Percentiles rank a stretch among this genome's conserved stretches.
These are phyloP conservation scores for Pezicula radicicola DNA, from an alignment of 2,329 filamentous ascomycete species.

Conservation along the genomic window DNA sequence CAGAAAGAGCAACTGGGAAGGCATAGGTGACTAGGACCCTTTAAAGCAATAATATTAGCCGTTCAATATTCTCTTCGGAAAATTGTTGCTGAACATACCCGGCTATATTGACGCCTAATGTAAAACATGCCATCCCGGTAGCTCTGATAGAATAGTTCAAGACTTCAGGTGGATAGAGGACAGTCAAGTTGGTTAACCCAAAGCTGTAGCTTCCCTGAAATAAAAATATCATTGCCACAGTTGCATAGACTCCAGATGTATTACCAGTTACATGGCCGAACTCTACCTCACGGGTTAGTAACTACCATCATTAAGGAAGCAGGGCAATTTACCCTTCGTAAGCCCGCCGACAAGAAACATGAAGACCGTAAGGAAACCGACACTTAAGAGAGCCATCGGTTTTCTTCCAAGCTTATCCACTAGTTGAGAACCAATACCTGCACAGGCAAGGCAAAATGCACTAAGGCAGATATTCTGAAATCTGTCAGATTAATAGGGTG, in stretches of 20 bases:
- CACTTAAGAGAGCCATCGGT: constrained; percentile 35
- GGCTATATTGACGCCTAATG: not conserved
- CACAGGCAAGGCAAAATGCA: constrained; percentile 40
- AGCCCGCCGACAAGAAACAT: constrained; percentile 48
- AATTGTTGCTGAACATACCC: not conserved
- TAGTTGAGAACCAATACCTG: constrained; percentile 38
- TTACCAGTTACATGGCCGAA: not conserved
- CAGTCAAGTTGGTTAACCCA: constrained; percentile 43
- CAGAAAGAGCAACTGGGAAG: not conserved
- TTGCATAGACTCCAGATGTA: constrained; percentile 31
- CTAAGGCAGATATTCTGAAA: constrained; percentile 43
- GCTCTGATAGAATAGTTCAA: not conserved
- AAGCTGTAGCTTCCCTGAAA: constrained; percentile 47
- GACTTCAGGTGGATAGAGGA: constrained; percentile 44
- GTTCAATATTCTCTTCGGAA: not conserved
- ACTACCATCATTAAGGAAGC: not conserved
- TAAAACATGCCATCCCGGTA: not conserved
- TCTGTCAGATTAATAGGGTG: not conserved
- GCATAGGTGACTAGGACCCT: not conserved
- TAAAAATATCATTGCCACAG: constrained; percentile 44
- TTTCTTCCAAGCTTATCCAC: constrained; percentile 40
- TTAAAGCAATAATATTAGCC: no score
- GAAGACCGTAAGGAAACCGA: constrained; percentile 34
- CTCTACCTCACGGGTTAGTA: constrained; percentile 13
- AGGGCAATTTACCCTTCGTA: constrained; percentile 40